Percentiles rank a stretch among this genome's conserved stretches.
These are phyloP conservation scores for Fraxinus nigra DNA, from an alignment of 305 asterid genomes.

Conservation along the genomic window DNA sequence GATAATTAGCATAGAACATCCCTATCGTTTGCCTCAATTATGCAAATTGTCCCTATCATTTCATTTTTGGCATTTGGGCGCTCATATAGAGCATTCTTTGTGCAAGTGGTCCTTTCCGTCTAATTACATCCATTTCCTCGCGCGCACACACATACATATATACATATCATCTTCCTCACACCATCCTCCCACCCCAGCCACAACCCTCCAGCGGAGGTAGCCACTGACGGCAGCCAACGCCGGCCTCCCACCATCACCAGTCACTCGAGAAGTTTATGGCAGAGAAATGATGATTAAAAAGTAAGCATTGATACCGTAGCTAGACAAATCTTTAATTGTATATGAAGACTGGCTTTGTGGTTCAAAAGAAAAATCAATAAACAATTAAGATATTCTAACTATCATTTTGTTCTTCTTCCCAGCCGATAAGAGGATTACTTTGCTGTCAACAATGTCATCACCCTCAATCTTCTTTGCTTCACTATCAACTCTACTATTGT, in stretches of 20 bases:
- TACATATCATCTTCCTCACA: not conserved
- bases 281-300: not conserved
- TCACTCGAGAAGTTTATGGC: not conserved
- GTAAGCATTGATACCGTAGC: not conserved
- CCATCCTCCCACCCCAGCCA: not conserved
- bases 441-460: constrained; percentile 74
- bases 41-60: not conserved
- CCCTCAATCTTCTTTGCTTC: constrained; percentile 75
- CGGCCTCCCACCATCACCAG: not conserved
- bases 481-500: constrained; percentile 60
- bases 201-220: not conserved
- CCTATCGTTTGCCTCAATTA: not conserved
- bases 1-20: not conserved
- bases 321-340: not conserved
- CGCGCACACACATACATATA: not conserved
- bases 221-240: not conserved
- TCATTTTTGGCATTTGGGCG: not conserved
- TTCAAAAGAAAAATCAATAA: not conserved
- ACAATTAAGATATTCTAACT: constrained; percentile 57
- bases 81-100: not conserved
- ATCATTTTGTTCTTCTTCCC: constrained; percentile 95
- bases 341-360: not conserved
- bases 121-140: not conserved
- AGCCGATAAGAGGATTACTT: constrained; percentile 72
- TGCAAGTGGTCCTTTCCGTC: not conserved